A percentile compares a stretch with the other conserved stretches of the same genome.
Evolutionary conservation across 768 basidiomycete genomes (phyloP).

Genomic region (Calocybe gangraenosa): DNA sequence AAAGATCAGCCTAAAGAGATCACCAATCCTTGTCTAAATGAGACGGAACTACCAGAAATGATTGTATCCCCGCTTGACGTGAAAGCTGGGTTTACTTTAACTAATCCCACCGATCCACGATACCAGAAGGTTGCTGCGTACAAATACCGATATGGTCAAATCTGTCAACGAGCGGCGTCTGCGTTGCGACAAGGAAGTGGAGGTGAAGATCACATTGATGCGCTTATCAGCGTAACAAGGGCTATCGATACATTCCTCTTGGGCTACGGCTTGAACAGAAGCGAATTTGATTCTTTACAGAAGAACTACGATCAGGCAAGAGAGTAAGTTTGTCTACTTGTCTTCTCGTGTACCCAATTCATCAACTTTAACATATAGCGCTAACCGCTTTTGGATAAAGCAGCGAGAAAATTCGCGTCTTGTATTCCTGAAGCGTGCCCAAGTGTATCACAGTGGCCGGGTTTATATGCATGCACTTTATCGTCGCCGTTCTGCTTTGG

Average conservation of each 20-base stretch:
- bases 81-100: constrained; percentile 70
- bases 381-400: constrained; percentile 61
- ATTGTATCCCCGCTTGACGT: constrained; percentile 64
- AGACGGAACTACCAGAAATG: constrained; percentile 67
- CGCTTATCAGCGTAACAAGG: constrained; percentile 66
- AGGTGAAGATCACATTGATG: constrained; percentile 84
- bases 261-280: constrained; percentile 60
- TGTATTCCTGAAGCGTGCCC: constrained; percentile 73
- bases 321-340: constrained; percentile 40
- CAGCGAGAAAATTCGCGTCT: constrained; percentile 76
- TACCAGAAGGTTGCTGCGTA: constrained; percentile 60
- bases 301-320: constrained; percentile 62
- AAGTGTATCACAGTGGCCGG: constrained; percentile 72
- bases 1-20: constrained; percentile 56
- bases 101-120: constrained; percentile 67
- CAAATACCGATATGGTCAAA: constrained; percentile 60
- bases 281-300: constrained; percentile 58
- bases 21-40: constrained; percentile 55
- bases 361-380: constrained; percentile 28
- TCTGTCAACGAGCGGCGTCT: constrained; percentile 64
- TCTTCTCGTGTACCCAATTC: not conserved
- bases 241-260: constrained; percentile 75
- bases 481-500: constrained; percentile 68
- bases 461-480: constrained; percentile 76
- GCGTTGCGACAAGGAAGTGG: constrained; percentile 57